phyloP scores from a whole-genome alignment of 805 yeast species.

The Phaffomyces antillensis region DNA sequence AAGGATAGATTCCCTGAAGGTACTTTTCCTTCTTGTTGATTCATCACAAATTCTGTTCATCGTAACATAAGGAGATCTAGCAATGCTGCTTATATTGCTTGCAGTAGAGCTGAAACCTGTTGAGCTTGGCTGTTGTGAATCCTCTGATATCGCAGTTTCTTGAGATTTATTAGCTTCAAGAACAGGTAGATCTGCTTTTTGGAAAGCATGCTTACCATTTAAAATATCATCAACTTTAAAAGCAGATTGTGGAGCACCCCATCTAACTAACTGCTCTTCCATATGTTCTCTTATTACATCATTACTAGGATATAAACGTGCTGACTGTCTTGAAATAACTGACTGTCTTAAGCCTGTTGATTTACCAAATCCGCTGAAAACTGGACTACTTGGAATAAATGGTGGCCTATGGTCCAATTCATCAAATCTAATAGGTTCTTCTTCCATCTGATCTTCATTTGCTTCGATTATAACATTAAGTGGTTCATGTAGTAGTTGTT shows the following conservation, averaged over 20 bases:
- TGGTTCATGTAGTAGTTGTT: neutral
- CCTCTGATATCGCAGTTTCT: neutral
- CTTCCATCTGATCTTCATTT: neutral
- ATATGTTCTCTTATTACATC: slow-evolving; percentile 23
- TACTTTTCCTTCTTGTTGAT: neutral
- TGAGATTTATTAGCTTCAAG: slow-evolving; percentile 2
- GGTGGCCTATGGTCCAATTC: slow-evolving; percentile 18
- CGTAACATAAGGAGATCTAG: slow-evolving; percentile 8
- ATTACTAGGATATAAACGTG: slow-evolving; percentile 22
- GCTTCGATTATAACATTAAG: neutral
- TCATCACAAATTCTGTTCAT: neutral
- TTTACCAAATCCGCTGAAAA: slow-evolving; percentile 13
- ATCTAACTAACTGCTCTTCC: slow-evolving; percentile 31
- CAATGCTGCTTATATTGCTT: slow-evolving; percentile 11
- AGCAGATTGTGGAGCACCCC: slow-evolving; percentile 27
- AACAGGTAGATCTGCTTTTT: slow-evolving; percentile 17
- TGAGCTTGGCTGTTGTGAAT: neutral
- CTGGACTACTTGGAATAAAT: slow-evolving; percentile 7
- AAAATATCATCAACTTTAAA: slow-evolving; percentile 23
- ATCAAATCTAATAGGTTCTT: slow-evolving; percentile 2
- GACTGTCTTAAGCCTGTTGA: slow-evolving; percentile 20
- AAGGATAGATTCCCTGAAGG: slow-evolving; percentile 1
- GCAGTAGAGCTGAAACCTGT: slow-evolving; percentile 4
- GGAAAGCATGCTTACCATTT: slow-evolving; percentile 28
- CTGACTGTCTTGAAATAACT: slow-evolving; percentile 23